A percentile compares a stretch with the other conserved stretches of the same genome.
Evolutionary conservation across 371 early-diverging fungal species (phyloP).

Genomic region (Mucor mucedo): DNA sequence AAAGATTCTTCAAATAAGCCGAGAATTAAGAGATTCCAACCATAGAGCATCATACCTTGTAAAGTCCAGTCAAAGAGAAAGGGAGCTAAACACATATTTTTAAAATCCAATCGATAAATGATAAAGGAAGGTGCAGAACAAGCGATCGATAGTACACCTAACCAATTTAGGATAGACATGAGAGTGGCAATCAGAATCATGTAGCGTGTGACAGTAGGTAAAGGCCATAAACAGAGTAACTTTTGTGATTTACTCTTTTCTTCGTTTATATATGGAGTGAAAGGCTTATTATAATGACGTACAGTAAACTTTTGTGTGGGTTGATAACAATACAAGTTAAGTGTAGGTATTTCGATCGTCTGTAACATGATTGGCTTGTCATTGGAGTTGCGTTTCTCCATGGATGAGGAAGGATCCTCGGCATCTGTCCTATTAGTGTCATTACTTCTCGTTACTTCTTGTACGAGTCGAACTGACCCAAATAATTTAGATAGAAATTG

Average conservation of each 20-base stretch:
- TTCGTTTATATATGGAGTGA: conserved; percentile 4
- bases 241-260: conserved; percentile 47
- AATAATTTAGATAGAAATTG: conserved; percentile 50
- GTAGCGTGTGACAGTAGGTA: conserved; percentile 55
- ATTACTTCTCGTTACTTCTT: conserved; percentile 51
- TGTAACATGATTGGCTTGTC: not conserved
- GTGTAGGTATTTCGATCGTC: not conserved
- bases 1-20: conserved; percentile 58
- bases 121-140: conserved; percentile 57
- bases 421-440: conserved; percentile 5
- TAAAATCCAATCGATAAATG: conserved; percentile 44
- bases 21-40: conserved; percentile 54
- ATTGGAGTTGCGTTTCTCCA: not conserved
- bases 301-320: conserved; percentile 13
- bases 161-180: conserved; percentile 39
- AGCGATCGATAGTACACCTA: conserved; percentile 31
- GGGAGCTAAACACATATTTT: conserved; percentile 48
- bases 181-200: conserved; percentile 44
- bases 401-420: not conserved
- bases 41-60: conserved; percentile 38
- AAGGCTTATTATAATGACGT: conserved; percentile 23
- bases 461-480: conserved; percentile 53
- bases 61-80: conserved; percentile 48
- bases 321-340: not conserved
- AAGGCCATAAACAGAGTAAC: conserved; percentile 54